Evolutionary conservation across 805 yeast species (phyloP).

Genomic region (Myxozyma sirexii): DNA sequence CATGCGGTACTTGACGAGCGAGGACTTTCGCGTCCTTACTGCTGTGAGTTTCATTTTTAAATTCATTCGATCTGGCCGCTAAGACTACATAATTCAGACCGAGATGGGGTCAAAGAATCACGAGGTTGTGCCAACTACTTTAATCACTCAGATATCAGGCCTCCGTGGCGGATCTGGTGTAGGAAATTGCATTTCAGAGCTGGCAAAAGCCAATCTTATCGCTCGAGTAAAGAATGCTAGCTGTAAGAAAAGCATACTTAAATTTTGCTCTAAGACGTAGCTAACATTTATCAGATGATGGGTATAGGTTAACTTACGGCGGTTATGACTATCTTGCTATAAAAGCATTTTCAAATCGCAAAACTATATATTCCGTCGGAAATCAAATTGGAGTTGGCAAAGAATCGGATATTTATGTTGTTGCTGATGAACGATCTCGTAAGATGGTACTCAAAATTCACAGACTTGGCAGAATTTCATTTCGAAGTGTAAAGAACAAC

Average conservation of each 20-base stretch:
- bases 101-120: constrained; percentile 92
- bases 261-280: not conserved
- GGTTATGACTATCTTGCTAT: constrained; percentile 94
- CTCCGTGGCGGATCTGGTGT: constrained; percentile 75
- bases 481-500: constrained; percentile 87
- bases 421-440: constrained; percentile 66
- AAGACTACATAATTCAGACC: constrained; percentile 28
- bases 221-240: constrained; percentile 83
- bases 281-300: constrained; percentile 69
- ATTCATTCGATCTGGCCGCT: not conserved
- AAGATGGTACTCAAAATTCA: constrained; percentile 84
- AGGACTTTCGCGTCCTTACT: constrained; percentile 84
- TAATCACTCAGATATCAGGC: constrained; percentile 81
- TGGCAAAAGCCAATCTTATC: constrained; percentile 82
- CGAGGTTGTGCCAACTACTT: constrained; percentile 86
- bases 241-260: constrained; percentile 40
- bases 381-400: constrained; percentile 94
- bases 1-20: constrained; percentile 89
- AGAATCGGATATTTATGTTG: constrained; percentile 92
- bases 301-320: constrained; percentile 81
- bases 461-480: constrained; percentile 91
- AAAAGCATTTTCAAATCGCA: constrained; percentile 75
- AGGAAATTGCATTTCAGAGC: constrained; percentile 73
- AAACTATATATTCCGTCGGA: constrained; percentile 76
- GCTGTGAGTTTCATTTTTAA: constrained; percentile 53